These are phyloP conservation scores for Monsonia emarginata DNA, from an alignment of 441 rosid genomes.

Conservation along the genomic window DNA sequence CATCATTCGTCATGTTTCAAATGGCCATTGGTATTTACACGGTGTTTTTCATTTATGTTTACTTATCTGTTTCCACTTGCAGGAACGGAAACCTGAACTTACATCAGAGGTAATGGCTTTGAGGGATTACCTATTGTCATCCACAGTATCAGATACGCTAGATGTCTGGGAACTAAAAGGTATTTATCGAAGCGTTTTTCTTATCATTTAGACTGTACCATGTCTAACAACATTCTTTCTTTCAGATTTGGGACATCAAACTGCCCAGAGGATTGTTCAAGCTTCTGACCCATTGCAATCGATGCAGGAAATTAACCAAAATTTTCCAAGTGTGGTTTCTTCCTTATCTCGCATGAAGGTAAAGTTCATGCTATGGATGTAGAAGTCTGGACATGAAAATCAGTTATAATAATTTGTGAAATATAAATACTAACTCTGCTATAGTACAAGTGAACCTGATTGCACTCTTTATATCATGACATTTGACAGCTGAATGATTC, in stretches of 20 bases:
- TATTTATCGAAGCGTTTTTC: conserved; percentile 19
- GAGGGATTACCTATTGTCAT: conserved; percentile 82
- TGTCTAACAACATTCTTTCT: conserved; percentile 21
- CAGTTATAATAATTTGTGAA: conserved; percentile 6
- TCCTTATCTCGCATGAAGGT: conserved; percentile 98
- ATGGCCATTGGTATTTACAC: neutral
- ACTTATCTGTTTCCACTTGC: conserved; percentile 19
- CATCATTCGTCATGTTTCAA: neutral
- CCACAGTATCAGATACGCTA: conserved; percentile 83
- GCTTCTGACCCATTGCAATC: conserved; percentile 92
- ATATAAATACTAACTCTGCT: conserved; percentile 4
- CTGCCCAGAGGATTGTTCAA: conserved; percentile 92
- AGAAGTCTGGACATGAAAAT: conserved; percentile 1
- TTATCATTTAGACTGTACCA: conserved; percentile 2
- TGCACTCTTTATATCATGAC: conserved; percentile 8
- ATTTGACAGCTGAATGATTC: conserved; percentile 72
- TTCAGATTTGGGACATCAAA: conserved; percentile 98
- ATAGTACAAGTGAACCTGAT: conserved; percentile 13
- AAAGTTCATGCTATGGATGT: conserved; percentile 11
- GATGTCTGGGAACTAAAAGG: conserved; percentile 99
- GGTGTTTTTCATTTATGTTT: no score
- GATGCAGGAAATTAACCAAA: conserved; percentile 96
- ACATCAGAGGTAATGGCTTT: conserved; percentile 86
- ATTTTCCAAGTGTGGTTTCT: conserved; percentile 93
- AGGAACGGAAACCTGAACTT: conserved; percentile 94